Evolutionary conservation across 2,329 filamentous ascomycete species (phyloP).

Genomic region (Aureobasidium sp.): DNA sequence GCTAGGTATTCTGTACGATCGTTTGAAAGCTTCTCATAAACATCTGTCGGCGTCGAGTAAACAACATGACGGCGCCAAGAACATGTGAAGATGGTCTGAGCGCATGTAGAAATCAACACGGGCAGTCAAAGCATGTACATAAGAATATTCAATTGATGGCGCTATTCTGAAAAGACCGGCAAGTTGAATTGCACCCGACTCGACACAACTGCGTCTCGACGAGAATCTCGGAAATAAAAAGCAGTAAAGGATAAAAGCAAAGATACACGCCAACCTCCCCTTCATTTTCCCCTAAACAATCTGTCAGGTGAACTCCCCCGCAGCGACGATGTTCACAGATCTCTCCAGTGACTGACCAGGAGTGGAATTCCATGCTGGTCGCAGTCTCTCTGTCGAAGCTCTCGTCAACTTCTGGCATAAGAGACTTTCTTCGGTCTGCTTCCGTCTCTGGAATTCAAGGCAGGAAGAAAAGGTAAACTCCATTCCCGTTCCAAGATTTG

Average conservation of each 20-base stretch:
- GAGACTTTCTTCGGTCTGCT: background rate
- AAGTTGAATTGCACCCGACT: too few relatives aligned
- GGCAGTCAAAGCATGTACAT: too few relatives aligned
- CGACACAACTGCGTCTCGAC: background rate
- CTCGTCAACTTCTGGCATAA: background rate
- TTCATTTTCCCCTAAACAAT: background rate
- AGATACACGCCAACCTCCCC: background rate
- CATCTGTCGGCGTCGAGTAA: background rate
- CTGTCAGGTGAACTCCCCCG: background rate
- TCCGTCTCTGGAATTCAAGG: background rate
- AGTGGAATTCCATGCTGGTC: background rate
- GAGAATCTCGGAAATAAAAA: background rate
- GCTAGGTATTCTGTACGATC: slow-evolving; percentile 12
- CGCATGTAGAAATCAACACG: too few relatives aligned
- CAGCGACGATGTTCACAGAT: background rate
- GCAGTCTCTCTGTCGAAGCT: background rate
- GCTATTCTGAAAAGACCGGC: too few relatives aligned
- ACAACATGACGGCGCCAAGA: slow-evolving; percentile 14
- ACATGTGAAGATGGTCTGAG: slow-evolving; percentile 5
- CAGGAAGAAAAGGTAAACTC: slow-evolving; percentile 1
- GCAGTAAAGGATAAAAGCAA: slow-evolving; percentile 5
- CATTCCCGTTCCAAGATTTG: background rate
- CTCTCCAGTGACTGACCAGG: background rate
- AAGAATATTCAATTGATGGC: too few relatives aligned
- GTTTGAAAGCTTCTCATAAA: background rate